Base-by-base conservation (phyloP, 345 rosid genomes). In the Ailanthus altissimus region DNA sequence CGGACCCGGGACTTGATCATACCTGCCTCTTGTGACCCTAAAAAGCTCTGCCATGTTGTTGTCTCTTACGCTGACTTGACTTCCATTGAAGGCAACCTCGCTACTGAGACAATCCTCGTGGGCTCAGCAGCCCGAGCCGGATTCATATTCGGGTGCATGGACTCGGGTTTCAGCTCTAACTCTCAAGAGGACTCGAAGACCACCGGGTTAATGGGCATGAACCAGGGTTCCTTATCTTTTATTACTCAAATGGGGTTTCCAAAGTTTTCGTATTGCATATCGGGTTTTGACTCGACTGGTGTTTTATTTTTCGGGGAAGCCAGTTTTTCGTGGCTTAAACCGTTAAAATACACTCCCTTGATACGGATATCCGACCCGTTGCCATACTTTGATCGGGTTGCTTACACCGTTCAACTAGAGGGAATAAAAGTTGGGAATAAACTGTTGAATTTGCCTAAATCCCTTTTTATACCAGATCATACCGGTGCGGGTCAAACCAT, bases 401-500 rank as follows among this genome's bases (percentile, higher is more conserved):
- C 97, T 13, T 92, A 92, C 59, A 85, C 91, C 1, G 85, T 92
- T 14, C 94, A 89, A 32, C 78, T 86, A 3, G 93, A 92, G 60
- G 94, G 94, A 1, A 90, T 92, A 0, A 88, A 81, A 79, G 94
- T 92, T 1, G 89, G 87, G 1, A 54, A 67, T 8, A 88, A 75
- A 58, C 0, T 88, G 26, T 67, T 92, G 43, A 13, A 84, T 7
- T 59, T 92, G 15, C 93, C 94, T 0, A 88, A 78, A 84, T 87
- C 94, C 0, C 81, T 57, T 18, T 86, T 86, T 26, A 81, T 76
- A 77, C 94, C 92, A 57, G 97, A 92, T 67, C 94, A 92, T 67
- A 92, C 97, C 38, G 97, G 94, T 23, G 97, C 97, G 0, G 97
- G 97, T 62, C 97, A 92, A 78, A 92, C 97, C 0, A 92, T 87